Conservation (phyloP, 441 rosid species). For the Pelargonium cotyledonis region DNA sequence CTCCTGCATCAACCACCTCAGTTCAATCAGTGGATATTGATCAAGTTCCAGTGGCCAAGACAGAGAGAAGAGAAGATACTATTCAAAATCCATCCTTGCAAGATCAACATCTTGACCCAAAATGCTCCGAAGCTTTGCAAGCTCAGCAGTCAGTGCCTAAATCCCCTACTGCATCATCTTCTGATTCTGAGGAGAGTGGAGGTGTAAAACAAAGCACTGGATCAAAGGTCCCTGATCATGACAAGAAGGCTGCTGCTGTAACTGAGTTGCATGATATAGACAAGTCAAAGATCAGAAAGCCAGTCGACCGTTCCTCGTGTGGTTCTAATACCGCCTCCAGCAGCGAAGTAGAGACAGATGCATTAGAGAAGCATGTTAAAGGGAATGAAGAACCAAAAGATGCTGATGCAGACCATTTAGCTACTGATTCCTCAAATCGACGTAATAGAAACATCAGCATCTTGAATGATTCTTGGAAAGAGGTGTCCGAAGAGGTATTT, state of each 20-base stretch:
- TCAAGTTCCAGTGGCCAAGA: constrained; percentile 28
- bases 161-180: constrained; percentile 35
- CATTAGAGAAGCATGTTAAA: constrained; percentile 51
- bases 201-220: constrained; percentile 36
- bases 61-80: constrained; percentile 25
- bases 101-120: constrained; percentile 35
- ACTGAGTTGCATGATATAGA: constrained; percentile 42
- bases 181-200: constrained; percentile 53
- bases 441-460: constrained; percentile 48
- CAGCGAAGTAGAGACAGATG: constrained; percentile 78
- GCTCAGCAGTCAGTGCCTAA: constrained; percentile 51
- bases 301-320: constrained; percentile 80
- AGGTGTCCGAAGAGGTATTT: constrained; percentile 80
- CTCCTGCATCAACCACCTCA: constrained; percentile 38
- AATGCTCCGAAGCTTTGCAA: constrained; percentile 44
- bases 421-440: constrained; percentile 44
- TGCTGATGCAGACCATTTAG: constrained; percentile 40
- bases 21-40: constrained; percentile 37
- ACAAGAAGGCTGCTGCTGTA: constrained; percentile 34
- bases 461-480: constrained; percentile 70
- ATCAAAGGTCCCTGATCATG: constrained; percentile 30
- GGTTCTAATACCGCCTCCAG: constrained; percentile 88
- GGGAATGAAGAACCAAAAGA: constrained; percentile 47
- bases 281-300: constrained; percentile 51
- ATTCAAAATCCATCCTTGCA: constrained; percentile 34